phyloP scores from a whole-genome alignment of 495 filamentous ascomycete genomes.

The Neurospora sp. region DNA sequence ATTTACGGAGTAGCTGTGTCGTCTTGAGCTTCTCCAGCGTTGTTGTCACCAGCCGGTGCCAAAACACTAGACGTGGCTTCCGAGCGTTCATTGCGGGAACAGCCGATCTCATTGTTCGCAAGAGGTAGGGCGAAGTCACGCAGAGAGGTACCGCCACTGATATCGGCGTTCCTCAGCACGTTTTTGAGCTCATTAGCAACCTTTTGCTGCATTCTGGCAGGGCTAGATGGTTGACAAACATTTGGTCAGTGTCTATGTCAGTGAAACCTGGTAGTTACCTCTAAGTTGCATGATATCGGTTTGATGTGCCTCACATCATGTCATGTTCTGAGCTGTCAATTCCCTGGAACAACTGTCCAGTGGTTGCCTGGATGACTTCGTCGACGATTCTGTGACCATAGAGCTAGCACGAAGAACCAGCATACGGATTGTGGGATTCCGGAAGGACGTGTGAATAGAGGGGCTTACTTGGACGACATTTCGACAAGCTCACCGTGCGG shows the following conservation, averaged over 20 bases:
- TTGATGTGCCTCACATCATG: background rate
- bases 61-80: background rate
- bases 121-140: background rate
- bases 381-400: background rate
- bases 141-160: background rate
- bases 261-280: background rate
- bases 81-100: background rate
- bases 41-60: background rate
- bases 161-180: background rate
- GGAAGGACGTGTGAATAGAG: background rate
- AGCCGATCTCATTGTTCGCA: background rate
- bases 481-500: background rate
- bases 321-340: background rate
- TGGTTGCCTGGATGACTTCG: background rate
- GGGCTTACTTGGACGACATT: background rate
- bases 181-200: background rate
- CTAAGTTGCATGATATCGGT: background rate
- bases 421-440: background rate
- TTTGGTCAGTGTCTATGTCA: background rate
- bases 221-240: background rate
- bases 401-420: background rate
- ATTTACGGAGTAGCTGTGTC: background rate
- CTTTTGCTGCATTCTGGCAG: background rate
- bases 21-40: background rate
- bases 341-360: background rate